Conservation (phyloP, 257 asterid species). For the Oldenlandia corymbosa region DNA sequence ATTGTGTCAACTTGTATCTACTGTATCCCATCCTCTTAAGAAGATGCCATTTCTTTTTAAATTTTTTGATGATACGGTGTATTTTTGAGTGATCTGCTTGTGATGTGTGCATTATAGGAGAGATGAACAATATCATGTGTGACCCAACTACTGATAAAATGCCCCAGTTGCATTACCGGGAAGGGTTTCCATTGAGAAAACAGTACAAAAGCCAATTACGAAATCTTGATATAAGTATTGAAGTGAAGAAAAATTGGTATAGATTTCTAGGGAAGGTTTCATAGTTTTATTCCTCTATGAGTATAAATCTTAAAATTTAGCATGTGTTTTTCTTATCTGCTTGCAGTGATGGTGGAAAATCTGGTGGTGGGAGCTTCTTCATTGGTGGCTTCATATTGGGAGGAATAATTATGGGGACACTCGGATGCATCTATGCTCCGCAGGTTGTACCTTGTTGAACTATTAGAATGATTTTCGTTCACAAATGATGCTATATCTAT, state of each 20-base stretch:
- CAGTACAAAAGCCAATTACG: constrained; percentile 3
- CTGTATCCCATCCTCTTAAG: neutral
- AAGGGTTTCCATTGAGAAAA: neutral
- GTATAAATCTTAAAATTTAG: neutral
- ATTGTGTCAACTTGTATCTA: neutral
- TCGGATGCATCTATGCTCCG: constrained; percentile 77
- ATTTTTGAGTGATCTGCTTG: neutral
- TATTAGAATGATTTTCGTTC: constrained; percentile 1
- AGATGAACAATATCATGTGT: neutral
- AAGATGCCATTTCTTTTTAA: neutral
- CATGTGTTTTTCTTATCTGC: constrained; percentile 19
- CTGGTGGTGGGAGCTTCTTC: constrained; percentile 42
- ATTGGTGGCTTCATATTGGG: constrained; percentile 81
- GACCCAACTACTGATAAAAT: neutral
- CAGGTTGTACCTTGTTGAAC: constrained; percentile 43
- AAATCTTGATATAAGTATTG: neutral
- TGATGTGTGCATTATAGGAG: neutral
- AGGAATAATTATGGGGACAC: constrained; percentile 67
- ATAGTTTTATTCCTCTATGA: neutral
- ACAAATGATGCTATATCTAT: neutral
- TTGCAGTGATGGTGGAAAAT: constrained; percentile 52
- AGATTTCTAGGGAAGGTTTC: too few relatives aligned
- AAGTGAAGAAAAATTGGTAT: too few relatives aligned
- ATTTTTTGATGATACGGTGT: neutral
- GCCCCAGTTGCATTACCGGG: neutral